These are phyloP conservation scores for Plasmodium fragile DNA, from an alignment of 169 alveolate genomes.

Conservation along the genomic window DNA sequence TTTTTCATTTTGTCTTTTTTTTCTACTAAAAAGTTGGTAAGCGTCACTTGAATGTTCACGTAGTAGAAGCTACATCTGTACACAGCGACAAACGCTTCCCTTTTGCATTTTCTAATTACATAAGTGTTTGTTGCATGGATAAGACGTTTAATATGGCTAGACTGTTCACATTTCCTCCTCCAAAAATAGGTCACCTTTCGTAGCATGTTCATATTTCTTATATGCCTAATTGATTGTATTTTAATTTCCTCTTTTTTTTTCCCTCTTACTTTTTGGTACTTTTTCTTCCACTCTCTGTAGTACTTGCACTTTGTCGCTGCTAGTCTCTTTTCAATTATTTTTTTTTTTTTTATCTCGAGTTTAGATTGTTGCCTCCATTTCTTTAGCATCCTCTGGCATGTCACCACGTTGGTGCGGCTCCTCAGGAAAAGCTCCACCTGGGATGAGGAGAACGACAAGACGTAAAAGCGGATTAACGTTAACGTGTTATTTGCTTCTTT, in stretches of 20 bases:
- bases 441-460: neutral
- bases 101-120: constrained; percentile 1
- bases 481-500: neutral
- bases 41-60: neutral
- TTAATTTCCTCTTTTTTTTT: neutral
- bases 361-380: constrained; percentile 8
- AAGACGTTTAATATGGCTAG: constrained; percentile 9
- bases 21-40: constrained; percentile 47
- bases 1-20: constrained; percentile 34
- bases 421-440: constrained; percentile 23
- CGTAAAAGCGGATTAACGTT: neutral
- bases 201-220: constrained; percentile 3
- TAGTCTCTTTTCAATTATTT: neutral
- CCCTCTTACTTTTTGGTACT: constrained; percentile 41
- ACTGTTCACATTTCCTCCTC: constrained; percentile 15
- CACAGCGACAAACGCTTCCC: neutral
- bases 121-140: constrained; percentile 9
- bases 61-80: constrained; percentile 12
- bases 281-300: constrained; percentile 21
- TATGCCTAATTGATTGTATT: constrained; percentile 48
- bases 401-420: constrained; percentile 11
- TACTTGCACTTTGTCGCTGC: constrained; percentile 5
- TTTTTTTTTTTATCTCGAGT: neutral
- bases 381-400: constrained; percentile 22
- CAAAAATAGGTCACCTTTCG: neutral